Evolutionary conservation across 192 early-diverging fungal species (phyloP).

Genomic region (Podila minutissima): DNA sequence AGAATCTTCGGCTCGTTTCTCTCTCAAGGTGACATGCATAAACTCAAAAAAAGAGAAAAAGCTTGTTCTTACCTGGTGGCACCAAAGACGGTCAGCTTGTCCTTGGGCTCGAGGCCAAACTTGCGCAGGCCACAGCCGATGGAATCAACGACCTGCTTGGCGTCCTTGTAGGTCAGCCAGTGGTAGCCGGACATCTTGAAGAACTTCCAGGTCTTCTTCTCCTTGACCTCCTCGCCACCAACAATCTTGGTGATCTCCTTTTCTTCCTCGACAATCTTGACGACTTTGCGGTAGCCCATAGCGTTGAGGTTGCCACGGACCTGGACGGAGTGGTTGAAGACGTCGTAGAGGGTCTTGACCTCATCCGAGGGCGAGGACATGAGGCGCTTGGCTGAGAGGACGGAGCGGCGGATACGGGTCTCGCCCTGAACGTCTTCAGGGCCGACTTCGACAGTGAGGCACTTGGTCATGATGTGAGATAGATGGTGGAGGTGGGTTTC

Average conservation of each 20-base stretch:
- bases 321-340: slow-evolving; percentile 66
- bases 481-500: neutral
- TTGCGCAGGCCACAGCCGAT: slow-evolving; percentile 80
- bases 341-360: slow-evolving; percentile 77
- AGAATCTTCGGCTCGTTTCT: no score
- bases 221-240: slow-evolving; percentile 64
- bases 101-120: slow-evolving; percentile 62
- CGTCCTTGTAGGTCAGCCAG: slow-evolving; percentile 85
- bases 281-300: slow-evolving; percentile 77
- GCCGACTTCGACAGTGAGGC: slow-evolving; percentile 52
- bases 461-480: slow-evolving; percentile 46
- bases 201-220: slow-evolving; percentile 86
- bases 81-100: slow-evolving; percentile 73
- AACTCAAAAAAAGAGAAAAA: neutral
- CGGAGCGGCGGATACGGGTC: slow-evolving; percentile 58
- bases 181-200: slow-evolving; percentile 82
- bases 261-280: slow-evolving; percentile 75
- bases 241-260: slow-evolving; percentile 74
- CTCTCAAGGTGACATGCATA: no score
- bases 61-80: slow-evolving; percentile 66
- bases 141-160: slow-evolving; percentile 56
- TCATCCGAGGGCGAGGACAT: slow-evolving; percentile 52
- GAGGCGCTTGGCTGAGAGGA: slow-evolving; percentile 55
- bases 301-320: slow-evolving; percentile 66
- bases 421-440: slow-evolving; percentile 51